Evolutionary conservation across 2,329 filamentous ascomycete genomes (phyloP).

Genomic region (Diplodia sapinea): DNA sequence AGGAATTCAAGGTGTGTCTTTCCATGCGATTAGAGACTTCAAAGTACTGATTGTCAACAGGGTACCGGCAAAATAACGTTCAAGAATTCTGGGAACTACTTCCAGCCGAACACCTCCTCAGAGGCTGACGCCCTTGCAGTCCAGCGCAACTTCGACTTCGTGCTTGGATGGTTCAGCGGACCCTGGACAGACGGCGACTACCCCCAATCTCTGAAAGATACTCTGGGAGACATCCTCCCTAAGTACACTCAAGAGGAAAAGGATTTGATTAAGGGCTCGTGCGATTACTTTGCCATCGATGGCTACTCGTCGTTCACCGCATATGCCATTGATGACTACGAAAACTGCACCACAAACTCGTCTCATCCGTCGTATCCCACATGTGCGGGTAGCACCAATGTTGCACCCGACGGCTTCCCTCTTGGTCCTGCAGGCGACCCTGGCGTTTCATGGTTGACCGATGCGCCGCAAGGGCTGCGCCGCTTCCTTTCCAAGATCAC

Average conservation of each 20-base stretch:
- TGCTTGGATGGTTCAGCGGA: slow-evolving; percentile 54
- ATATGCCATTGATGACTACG: slow-evolving; percentile 38
- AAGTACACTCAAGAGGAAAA: slow-evolving; percentile 49
- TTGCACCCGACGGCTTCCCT: slow-evolving; percentile 52
- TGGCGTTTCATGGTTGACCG: slow-evolving; percentile 51
- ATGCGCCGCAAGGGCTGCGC: slow-evolving; percentile 49
- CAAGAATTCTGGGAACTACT: slow-evolving; percentile 53
- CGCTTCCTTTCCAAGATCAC: slow-evolving; percentile 52
- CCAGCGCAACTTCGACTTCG: slow-evolving; percentile 51
- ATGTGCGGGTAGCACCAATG: slow-evolving; percentile 46
- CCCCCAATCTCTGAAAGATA: slow-evolving; percentile 47
- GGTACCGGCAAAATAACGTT: slow-evolving; percentile 48
- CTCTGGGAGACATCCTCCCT: slow-evolving; percentile 49
- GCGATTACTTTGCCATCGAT: slow-evolving; percentile 54
- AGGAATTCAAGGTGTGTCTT: slow-evolving; percentile 51
- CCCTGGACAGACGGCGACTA: slow-evolving; percentile 56
- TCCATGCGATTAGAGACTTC: not conserved
- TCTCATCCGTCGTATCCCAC: slow-evolving; percentile 50
- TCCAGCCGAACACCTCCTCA: slow-evolving; percentile 46
- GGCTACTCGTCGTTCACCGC: slow-evolving; percentile 41
- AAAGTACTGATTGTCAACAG: not conserved
- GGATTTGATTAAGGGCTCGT: slow-evolving; percentile 51
- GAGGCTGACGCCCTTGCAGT: slow-evolving; percentile 45
- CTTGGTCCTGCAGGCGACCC: slow-evolving; percentile 53
- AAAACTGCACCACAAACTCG: slow-evolving; percentile 49